These are phyloP conservation scores for Rachicladosporium sp. DNA, from an alignment of 2,329 filamentous ascomycete genomes.

Conservation along the genomic window DNA sequence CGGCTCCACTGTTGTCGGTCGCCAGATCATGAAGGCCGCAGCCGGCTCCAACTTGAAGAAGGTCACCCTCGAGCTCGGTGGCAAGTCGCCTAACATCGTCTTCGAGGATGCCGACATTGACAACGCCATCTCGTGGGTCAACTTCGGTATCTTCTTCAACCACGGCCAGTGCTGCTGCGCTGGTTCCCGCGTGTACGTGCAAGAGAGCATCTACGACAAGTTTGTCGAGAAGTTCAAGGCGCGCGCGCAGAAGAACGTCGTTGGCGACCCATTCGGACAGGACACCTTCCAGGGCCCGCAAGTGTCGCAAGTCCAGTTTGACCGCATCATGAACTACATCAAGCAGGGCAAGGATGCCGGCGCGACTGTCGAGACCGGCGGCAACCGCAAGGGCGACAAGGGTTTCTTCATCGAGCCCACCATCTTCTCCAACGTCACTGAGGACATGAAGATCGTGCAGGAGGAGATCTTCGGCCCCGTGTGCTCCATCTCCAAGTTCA, in stretches of 20 bases:
- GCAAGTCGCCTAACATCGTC: slow-evolving; percentile 72
- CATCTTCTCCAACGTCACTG: slow-evolving; percentile 66
- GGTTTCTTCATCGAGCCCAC: slow-evolving; percentile 85
- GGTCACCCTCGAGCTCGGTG: slow-evolving; percentile 67
- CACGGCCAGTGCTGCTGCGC: slow-evolving; percentile 57
- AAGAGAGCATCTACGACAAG: slow-evolving; percentile 78
- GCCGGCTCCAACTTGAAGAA: slow-evolving; percentile 69
- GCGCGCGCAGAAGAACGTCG: slow-evolving; percentile 59
- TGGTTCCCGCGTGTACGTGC: slow-evolving; percentile 73
- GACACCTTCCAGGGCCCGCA: slow-evolving; percentile 83
- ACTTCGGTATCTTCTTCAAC: slow-evolving; percentile 49
- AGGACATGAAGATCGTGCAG: slow-evolving; percentile 59
- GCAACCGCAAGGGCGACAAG: slow-evolving; percentile 61
- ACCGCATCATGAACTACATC: slow-evolving; percentile 58
- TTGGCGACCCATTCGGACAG: slow-evolving; percentile 68
- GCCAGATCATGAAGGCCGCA: slow-evolving; percentile 69
- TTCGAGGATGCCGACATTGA: slow-evolving; percentile 69
- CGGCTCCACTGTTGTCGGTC: slow-evolving; percentile 61
- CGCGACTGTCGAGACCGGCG: slow-evolving; percentile 53
- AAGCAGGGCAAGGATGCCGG: slow-evolving; percentile 55
- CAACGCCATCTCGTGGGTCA: slow-evolving; percentile 66
- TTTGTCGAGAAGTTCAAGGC: slow-evolving; percentile 71
- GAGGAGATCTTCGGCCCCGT: slow-evolving; percentile 80
- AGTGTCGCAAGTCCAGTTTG: slow-evolving; percentile 73
- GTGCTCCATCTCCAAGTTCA: slow-evolving; percentile 59